These are phyloP conservation scores for Aspergillus pseudonomiae DNA, from an alignment of 2,329 filamentous ascomycete genomes.

Conservation along the genomic window DNA sequence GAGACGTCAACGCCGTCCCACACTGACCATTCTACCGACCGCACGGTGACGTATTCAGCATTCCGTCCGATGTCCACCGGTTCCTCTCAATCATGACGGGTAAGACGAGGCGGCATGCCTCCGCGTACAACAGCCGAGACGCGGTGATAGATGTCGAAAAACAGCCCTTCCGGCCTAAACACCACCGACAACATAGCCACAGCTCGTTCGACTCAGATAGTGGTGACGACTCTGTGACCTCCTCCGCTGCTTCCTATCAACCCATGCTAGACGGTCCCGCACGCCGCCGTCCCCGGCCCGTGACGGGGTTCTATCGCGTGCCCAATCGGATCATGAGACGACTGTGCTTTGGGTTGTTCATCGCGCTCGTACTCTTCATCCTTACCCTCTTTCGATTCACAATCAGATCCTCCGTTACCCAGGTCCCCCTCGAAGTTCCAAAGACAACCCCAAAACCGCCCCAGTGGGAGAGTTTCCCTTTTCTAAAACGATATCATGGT, in stretches of 20 bases:
- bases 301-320: conserved; percentile 59
- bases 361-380: conserved; percentile 74
- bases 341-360: conserved; percentile 72
- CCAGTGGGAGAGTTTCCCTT: conserved; percentile 82
- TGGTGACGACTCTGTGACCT: conserved; percentile 35
- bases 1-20: conserved; percentile 11
- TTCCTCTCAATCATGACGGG: conserved; percentile 31
- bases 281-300: conserved; percentile 38
- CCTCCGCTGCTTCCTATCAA: conserved; percentile 57
- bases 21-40: conserved; percentile 9
- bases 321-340: conserved; percentile 76
- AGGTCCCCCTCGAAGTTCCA: conserved; percentile 48
- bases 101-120: conserved; percentile 35
- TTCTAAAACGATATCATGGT: conserved; percentile 86
- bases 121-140: conserved; percentile 26
- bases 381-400: conserved; percentile 74
- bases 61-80: conserved; percentile 27
- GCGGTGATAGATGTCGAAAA: conserved; percentile 39
- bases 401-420: conserved; percentile 46
- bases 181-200: conserved; percentile 26
- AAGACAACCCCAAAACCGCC: conserved; percentile 67
- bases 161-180: conserved; percentile 27
- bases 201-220: conserved; percentile 32
- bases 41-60: conserved; percentile 9
- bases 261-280: conserved; percentile 42